Evolutionary conservation across 768 basidiomycete genomes (phyloP).

Genomic region (Fomitopsis pulvina): DNA sequence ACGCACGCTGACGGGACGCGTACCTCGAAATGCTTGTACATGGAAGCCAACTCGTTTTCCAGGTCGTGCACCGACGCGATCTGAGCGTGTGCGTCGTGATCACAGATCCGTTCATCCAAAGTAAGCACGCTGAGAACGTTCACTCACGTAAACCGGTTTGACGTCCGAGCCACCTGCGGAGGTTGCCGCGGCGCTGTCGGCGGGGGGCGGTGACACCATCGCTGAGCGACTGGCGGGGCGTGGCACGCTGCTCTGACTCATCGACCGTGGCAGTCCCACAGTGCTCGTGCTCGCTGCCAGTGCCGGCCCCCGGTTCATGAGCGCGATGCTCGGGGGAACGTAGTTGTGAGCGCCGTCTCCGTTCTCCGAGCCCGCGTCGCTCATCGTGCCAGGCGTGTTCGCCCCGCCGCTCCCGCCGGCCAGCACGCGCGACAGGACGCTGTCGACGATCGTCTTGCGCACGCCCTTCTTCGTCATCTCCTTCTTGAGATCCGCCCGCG

Average conservation of each 20-base stretch:
- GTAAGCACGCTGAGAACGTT: not conserved
- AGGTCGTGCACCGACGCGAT: conserved; percentile 83
- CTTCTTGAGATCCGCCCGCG: conserved; percentile 90
- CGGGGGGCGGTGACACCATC: conserved; percentile 32
- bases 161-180: conserved; percentile 33
- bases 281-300: conserved; percentile 6
- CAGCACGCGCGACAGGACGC: conserved; percentile 64
- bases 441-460: conserved; percentile 81
- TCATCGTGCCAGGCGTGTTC: conserved; percentile 37
- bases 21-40: conserved; percentile 80
- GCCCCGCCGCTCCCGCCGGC: conserved; percentile 32
- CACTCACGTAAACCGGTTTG: conserved; percentile 63
- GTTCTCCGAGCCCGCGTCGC: conserved; percentile 54
- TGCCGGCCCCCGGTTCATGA: conserved; percentile 45
- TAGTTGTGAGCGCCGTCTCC: conserved; percentile 49
- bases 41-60: conserved; percentile 74
- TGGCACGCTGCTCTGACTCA: conserved; percentile 43
- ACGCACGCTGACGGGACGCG: conserved; percentile 10
- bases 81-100: conserved; percentile 28
- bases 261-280: conserved; percentile 34
- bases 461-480: conserved; percentile 82
- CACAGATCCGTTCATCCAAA: conserved; percentile 1
- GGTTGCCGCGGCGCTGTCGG: conserved; percentile 32
- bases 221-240: conserved; percentile 61
- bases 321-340: conserved; percentile 66